A percentile compares a stretch with the other conserved stretches of the same genome.
Evolutionary conservation across 495 filamentous ascomycete species (phyloP).

Genomic region (Tuber brumale): DNA sequence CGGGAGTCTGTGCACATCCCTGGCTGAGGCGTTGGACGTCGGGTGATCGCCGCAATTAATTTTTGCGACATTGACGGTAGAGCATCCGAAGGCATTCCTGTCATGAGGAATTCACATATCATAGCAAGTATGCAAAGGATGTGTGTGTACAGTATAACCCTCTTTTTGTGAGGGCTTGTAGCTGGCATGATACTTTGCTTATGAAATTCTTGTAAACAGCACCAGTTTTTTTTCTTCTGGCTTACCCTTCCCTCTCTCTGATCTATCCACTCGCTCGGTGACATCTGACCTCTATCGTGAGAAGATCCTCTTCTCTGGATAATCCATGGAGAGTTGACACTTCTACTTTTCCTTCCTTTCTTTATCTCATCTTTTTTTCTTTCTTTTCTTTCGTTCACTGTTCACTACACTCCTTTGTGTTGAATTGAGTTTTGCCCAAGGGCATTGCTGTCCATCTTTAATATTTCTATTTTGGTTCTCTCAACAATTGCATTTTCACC

Average conservation of each 20-base stretch:
- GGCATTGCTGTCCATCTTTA: constrained; percentile 15
- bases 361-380: not conserved
- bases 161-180: not conserved
- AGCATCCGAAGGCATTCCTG: not conserved
- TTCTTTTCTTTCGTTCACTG: not conserved
- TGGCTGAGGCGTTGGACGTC: constrained; percentile 8
- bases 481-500: constrained; percentile 2
- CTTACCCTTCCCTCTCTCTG: constrained; percentile 5
- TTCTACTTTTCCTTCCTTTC: constrained; percentile 17
- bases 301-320: not conserved
- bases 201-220: not conserved
- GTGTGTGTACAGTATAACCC: not conserved
- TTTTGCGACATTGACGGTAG: not conserved
- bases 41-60: constrained; percentile 32
- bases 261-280: constrained; percentile 5
- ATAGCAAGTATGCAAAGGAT: not conserved
- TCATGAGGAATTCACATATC: not conserved
- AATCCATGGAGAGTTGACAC: not conserved
- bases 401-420: constrained; percentile 7
- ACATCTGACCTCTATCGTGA: not conserved
- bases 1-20: constrained; percentile 18
- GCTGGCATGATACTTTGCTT: not conserved
- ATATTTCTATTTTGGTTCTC: constrained; percentile 8
- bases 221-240: constrained; percentile 3
- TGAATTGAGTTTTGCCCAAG: constrained; percentile 15